Base-by-base conservation (phyloP, 305 asterid genomes). In the Salvia sclarea region DNA sequence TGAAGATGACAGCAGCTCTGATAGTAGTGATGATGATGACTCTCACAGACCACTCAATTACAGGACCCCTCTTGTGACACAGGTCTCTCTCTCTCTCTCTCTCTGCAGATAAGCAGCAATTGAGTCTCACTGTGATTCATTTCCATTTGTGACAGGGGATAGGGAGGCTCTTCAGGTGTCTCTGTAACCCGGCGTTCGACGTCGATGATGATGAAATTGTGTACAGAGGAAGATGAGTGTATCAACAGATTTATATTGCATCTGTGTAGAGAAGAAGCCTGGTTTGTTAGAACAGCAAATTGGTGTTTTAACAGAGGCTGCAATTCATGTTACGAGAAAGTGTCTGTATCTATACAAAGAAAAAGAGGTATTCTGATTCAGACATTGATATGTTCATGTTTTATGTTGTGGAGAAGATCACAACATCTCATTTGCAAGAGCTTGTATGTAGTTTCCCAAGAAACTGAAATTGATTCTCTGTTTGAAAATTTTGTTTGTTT, bases 161-260 rank as follows among this genome's bases (percentile, higher is more conserved):
- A 8, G 98, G 97, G 2, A 90, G 95, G 67, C 96, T 92, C 57
- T 90, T 88, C 82, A 85, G 95, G 85, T 92, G 98, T 50, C 85
- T 92, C 3, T 90, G 98, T 33, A 92, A 88, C 79, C 98, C 97
- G 47, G 97, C 96, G 10, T 88, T 88, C 40, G 95, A 92, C 38
- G 98, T 88, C 53, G 96, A 92, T 24, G 98, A 88, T 20, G 98
- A 90, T 6, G 98, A 92, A 78, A 90, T 92, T 48, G 97, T 92
- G 62, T 92, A 90, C 50, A 88, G 80, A 80, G 95, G 96, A 81
- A 91, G 89, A 79, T 85, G 76, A 85, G 21, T 28, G 28, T 11
- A 44, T 55, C 25, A 53, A 8, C 53, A 14, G 63, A 66, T 66
- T 47, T 25, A 8, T 33, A n/a, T n/a, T n/a, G n/a, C 47, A 35